A percentile compares a stretch with the other conserved stretches of the same genome.
phyloP scores from a whole-genome alignment of 345 rosid species.

The Lumnitzera racemosa region DNA sequence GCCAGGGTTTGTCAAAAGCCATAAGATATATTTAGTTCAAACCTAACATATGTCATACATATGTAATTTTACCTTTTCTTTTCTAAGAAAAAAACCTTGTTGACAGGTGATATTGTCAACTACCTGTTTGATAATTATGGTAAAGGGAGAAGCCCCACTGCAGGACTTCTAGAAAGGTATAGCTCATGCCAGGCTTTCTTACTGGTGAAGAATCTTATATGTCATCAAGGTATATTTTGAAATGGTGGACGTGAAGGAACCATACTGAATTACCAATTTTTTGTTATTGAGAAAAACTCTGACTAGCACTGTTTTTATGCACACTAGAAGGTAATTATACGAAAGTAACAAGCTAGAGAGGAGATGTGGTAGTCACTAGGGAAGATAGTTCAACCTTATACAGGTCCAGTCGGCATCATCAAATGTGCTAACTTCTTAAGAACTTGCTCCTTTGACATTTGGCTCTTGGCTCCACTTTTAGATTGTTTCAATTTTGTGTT shows the following conservation, averaged over 20 bases:
- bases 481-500: not conserved
- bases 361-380: no score
- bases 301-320: not conserved
- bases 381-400: no score
- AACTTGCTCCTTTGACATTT: no score
- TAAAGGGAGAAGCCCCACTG: conserved; percentile 52
- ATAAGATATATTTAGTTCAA: not conserved
- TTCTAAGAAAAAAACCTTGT: not conserved
- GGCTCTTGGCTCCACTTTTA: no score
- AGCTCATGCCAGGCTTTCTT: not conserved
- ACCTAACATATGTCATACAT: not conserved
- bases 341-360: no score
- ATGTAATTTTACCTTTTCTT: not conserved
- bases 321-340: no score
- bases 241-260: no score
- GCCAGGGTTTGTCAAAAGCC: not conserved
- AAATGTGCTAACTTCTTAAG: no score
- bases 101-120: conserved; percentile 67
- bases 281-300: not conserved
- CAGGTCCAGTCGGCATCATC: no score
- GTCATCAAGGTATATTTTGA: no score
- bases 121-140: conserved; percentile 70
- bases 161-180: conserved; percentile 69
- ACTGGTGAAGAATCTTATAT: not conserved
- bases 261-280: not conserved